Base-by-base conservation (phyloP, 768 basidiomycete genomes). In the Galerina sulciceps region DNA sequence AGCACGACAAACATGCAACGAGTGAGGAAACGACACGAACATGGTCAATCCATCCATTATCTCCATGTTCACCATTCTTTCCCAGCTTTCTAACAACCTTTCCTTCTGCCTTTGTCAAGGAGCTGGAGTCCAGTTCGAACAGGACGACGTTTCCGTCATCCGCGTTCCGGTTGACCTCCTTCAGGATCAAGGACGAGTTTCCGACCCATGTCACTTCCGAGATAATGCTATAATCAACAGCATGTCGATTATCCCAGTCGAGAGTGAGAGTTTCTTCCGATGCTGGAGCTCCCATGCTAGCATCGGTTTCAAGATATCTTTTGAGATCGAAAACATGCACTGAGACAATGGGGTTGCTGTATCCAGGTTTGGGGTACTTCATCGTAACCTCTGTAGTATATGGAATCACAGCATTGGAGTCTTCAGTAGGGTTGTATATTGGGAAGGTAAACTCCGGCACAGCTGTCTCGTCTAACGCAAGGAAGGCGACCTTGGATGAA, bases 41-140 rank as follows among this genome's bases (percentile, higher is more conserved):
- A 59, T 85, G 76, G 50, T 98, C 93, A 60, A 98, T 94, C 97
- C 97, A 99, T 1, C 97, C 97, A 37, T 86, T 86, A 67, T 97
- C 96, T 0, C 87, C 90, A 67, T 96, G 82, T 66, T 95, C 96
- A 6, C 93, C 96, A 36, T 87, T 69, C 68, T 85, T 83, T 4
- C 95, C 96, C 10, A 96, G 79, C 59, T 79, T 88, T 57, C 96
- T 78, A 8, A 94, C 90, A 13, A 93, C 85, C 45, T 64, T 68
- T 6, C 88, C 86, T 34, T 65, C 67, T 10, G 74, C 72, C 44
- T 73, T 73, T 1, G 67, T 60, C 6, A 62, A 53, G 8, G 65
- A 63, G 47, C 67, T 68, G 18, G 64, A 66, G 53, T 67, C 67
- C 55, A 87, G 70, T 62, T 92, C 81, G 65, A 98, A 97, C 10